These are phyloP conservation scores for Solanum peruvianum DNA, from an alignment of 257 asterid genomes.

Conservation along the genomic window DNA sequence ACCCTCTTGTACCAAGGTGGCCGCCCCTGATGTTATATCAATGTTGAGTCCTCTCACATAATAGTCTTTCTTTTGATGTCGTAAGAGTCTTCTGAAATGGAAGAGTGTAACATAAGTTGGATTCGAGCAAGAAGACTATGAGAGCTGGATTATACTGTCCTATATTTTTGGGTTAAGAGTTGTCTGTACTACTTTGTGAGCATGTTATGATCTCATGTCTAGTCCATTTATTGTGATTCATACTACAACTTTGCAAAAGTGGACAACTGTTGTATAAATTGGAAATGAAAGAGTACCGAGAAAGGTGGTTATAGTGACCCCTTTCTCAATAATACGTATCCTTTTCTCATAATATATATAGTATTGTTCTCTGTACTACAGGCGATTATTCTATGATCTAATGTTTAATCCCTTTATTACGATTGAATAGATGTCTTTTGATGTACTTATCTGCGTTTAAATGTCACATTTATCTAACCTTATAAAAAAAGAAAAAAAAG, in stretches of 20 bases:
- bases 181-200: background rate
- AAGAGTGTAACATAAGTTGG: background rate
- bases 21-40: background rate
- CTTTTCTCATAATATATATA: background rate
- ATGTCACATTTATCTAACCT: background rate
- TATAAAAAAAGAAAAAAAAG: background rate
- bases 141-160: background rate
- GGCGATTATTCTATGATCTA: background rate
- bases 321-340: background rate
- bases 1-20: too few relatives aligned
- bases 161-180: background rate
- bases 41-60: background rate
- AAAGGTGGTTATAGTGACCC: background rate
- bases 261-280: background rate
- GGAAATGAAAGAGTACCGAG: background rate
- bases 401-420: background rate
- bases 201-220: background rate
- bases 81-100: background rate
- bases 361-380: background rate
- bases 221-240: background rate
- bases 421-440: background rate
- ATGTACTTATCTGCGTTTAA: background rate
- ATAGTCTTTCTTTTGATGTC: background rate
- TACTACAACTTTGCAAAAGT: background rate
- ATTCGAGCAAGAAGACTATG: background rate